Percentiles rank a stretch among this genome's conserved stretches.
Conservation (phyloP, 179 eudicot species). For the Nepenthes alata region DNA sequence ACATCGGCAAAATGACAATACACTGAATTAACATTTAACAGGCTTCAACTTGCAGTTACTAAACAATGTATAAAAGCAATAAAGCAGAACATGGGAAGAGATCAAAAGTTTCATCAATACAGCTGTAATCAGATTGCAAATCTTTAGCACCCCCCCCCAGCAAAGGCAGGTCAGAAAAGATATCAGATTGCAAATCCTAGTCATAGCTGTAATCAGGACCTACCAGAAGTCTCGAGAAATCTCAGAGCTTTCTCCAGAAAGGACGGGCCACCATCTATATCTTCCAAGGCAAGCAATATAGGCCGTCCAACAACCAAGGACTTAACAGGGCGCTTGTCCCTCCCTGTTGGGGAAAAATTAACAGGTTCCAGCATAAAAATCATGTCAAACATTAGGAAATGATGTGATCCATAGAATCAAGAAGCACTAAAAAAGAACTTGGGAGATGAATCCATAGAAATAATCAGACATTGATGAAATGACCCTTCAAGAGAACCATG, state of each 20-base stretch:
- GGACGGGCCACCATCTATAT: conserved; percentile 97
- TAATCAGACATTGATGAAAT: conserved; percentile 59
- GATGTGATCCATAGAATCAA: not conserved
- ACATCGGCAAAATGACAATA: too few species aligned
- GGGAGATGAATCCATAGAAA: conserved; percentile 5
- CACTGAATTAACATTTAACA: too few species aligned
- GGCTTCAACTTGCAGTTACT: too few species aligned
- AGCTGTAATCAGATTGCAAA: too few species aligned
- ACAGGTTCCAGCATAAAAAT: not conserved
- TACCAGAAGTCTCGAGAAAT: conserved; percentile 87
- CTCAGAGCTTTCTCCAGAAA: conserved; percentile 94
- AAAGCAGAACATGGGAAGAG: too few species aligned
- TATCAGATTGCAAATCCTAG: too few species aligned
- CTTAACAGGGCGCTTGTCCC: conserved; percentile 85
- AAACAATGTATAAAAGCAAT: too few species aligned
- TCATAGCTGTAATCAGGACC: conserved; percentile 6
- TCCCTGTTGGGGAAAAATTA: conserved; percentile 34
- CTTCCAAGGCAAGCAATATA: conserved; percentile 89
- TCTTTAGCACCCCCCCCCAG: too few species aligned
- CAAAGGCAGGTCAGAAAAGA: too few species aligned
- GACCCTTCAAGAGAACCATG: conserved; percentile 74
- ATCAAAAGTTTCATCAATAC: too few species aligned
- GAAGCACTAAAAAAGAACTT: not conserved
- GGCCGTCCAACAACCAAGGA: conserved; percentile 97
- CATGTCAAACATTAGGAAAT: not conserved